Percentiles rank a stretch among this genome's conserved stretches.
phyloP scores from a whole-genome alignment of 2,329 filamentous ascomycete species.

The Tolypocladium ophioglossoides region DNA sequence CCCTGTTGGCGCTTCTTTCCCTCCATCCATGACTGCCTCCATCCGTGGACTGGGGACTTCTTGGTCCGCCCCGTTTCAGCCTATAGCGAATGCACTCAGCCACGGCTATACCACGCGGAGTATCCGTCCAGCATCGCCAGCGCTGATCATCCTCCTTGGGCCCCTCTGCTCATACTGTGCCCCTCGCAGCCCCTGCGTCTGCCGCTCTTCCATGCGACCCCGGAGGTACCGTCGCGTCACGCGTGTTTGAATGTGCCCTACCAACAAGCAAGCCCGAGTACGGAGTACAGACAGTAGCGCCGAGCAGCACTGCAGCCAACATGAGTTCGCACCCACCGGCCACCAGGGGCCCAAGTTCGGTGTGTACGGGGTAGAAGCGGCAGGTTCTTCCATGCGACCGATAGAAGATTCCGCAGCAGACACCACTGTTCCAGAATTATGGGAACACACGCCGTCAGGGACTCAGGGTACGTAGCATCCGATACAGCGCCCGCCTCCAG shows the following conservation, averaged over 20 bases:
- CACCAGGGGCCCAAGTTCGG: not conserved
- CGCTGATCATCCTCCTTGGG: not conserved
- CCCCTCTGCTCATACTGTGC: not conserved
- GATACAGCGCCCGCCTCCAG: not conserved
- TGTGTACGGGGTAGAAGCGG: not conserved
- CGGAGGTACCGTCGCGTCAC: no score
- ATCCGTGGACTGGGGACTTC: not conserved
- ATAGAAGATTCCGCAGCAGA: not conserved
- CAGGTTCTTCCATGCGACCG: not conserved
- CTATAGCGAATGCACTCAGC: not conserved
- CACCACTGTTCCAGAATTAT: not conserved
- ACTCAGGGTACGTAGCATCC: not conserved
- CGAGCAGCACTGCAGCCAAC: not conserved
- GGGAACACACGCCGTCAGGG: not conserved
- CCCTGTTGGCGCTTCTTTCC: not conserved
- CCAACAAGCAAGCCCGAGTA: not conserved
- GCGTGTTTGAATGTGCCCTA: not conserved
- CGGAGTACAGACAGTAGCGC: not conserved
- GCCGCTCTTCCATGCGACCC: not conserved
- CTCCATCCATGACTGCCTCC: not conserved
- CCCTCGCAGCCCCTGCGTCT: not conserved
- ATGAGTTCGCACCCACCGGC: not conserved
- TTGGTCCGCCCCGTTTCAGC: not conserved
- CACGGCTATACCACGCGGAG: not conserved
- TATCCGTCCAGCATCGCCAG: not conserved